Base-by-base conservation (phyloP, 352 stramenopile genomes). In the Phytophthora chlamydospora region DNA sequence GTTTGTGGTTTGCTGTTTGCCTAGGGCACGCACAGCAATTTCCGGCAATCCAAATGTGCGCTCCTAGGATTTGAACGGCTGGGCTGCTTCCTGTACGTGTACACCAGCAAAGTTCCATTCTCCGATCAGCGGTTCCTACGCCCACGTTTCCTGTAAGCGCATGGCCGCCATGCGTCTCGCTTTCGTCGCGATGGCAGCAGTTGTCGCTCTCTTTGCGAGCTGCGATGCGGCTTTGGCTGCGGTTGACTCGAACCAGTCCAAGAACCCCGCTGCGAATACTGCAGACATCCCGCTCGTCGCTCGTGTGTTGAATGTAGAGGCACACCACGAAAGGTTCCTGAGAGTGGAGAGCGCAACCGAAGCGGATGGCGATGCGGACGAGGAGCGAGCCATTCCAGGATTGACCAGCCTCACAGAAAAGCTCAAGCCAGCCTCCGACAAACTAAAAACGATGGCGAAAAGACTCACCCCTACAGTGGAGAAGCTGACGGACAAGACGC, bases 401-500 rank as follows among this genome's bases (percentile, higher is more conserved):
- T 27, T 60, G 10, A 31, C 41, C 16, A 61, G 55, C 4, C 7
- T 66, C 27, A 35, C 58, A 29, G 58, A 66, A 38, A 64, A 58
- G n/a, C 14, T 63, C 17, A 65, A 65, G 13, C 57, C 57, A 12
- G 27, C 24, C 21, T 16, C 48, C 1, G 48, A 53, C 31, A 60
- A 60, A 13, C 1, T 49, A 0, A 66, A 61, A 17, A 19, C 48
- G 3, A 8, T 66, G 16, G 4, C 41, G 48, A 60, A 14, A 6
- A 66, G 48, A 11, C 33, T 60, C 13, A 36, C 41, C 10, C 58
- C 58, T 50, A 6, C 31, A 8, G 32, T 35, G 27, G 50, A 47
- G 13, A 66, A 66, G 27, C 40, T 54, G 27, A 54, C 49, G 19
- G 58, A 61, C 42, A 61, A 45, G 34, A 17, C 49, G 19, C 60